phyloP scores from a whole-genome alignment of 1,139 yeast genomes.

The Barnettozyma hawaiiensis region DNA sequence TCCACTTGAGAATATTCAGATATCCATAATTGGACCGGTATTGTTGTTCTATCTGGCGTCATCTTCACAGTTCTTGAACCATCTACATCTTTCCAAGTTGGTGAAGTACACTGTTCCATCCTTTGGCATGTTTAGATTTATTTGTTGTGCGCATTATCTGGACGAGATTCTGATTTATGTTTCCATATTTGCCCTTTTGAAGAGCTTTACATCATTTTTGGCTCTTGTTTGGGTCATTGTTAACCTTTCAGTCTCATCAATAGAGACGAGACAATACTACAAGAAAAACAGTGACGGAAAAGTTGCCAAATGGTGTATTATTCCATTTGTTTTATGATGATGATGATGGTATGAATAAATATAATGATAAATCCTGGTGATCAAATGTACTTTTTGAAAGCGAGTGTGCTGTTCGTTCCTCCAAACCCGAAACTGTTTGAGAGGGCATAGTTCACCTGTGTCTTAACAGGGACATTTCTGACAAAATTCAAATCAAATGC shows the following conservation, averaged over 20 bases:
- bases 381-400: slow-evolving; percentile 36
- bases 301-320: slow-evolving; percentile 30
- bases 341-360: slow-evolving; percentile 14
- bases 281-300: slow-evolving; percentile 24
- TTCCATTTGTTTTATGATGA: slow-evolving; percentile 35
- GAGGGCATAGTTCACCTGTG: slow-evolving; percentile 51
- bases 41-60: slow-evolving; percentile 34
- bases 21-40: slow-evolving; percentile 10
- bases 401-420: slow-evolving; percentile 81
- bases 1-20: slow-evolving; percentile 9
- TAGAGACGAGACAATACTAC: slow-evolving; percentile 54
- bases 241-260: slow-evolving; percentile 59
- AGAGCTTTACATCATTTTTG: slow-evolving; percentile 19
- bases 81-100: slow-evolving; percentile 52
- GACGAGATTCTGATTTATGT: slow-evolving; percentile 67
- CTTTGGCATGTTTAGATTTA: slow-evolving; percentile 42
- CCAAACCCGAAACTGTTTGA: slow-evolving; percentile 97
- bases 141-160: slow-evolving; percentile 76
- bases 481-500: slow-evolving; percentile 63
- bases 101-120: slow-evolving; percentile 65
- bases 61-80: slow-evolving; percentile 53
- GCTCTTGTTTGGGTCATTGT: slow-evolving; percentile 52
- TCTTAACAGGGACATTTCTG: slow-evolving; percentile 36
- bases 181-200: slow-evolving; percentile 30
- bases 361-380: not conserved